A percentile compares a stretch with the other conserved stretches of the same genome.
phyloP scores from a whole-genome alignment of 164 flowering plant genomes.

The Cinnamomum chago region DNA sequence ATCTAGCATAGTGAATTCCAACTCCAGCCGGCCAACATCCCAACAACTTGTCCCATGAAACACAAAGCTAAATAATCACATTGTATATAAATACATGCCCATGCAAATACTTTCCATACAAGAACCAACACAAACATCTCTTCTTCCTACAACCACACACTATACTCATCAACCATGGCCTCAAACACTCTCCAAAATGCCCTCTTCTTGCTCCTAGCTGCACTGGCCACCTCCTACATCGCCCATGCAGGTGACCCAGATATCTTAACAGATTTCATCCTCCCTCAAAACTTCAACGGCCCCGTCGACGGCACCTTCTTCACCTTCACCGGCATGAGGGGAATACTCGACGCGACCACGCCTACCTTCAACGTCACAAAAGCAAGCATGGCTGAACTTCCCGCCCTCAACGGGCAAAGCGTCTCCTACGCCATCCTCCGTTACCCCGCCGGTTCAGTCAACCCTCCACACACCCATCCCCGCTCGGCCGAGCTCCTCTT shows the following conservation, averaged over 20 bases:
- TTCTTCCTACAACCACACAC: not conserved
- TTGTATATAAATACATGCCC: not conserved
- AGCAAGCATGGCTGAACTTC: constrained; percentile 29
- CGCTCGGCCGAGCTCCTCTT: constrained; percentile 33
- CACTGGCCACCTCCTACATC: constrained; percentile 7
- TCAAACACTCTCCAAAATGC: not conserved
- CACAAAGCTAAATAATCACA: not conserved
- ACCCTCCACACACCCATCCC: constrained; percentile 37
- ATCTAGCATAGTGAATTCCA: not conserved
- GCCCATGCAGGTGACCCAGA: constrained; percentile 23
- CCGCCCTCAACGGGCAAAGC: constrained; percentile 31
- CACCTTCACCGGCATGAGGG: constrained; percentile 27
- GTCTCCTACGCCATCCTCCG: constrained; percentile 26
- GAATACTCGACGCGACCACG: not conserved
- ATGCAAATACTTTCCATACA: not conserved
- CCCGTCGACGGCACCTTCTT: constrained; percentile 18
- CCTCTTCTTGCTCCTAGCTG: constrained; percentile 11
- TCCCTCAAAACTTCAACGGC: constrained; percentile 7
- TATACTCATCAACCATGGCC: constrained; percentile 1
- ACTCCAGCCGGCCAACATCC: not conserved
- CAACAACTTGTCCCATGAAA: not conserved
- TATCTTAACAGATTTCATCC: constrained; percentile 18
- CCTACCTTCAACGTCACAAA: constrained; percentile 25
- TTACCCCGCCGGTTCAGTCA: constrained; percentile 20
- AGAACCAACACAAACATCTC: not conserved